Conservation (phyloP, 371 early-diverging fungal genomes). For the Mortierella sp. region DNA sequence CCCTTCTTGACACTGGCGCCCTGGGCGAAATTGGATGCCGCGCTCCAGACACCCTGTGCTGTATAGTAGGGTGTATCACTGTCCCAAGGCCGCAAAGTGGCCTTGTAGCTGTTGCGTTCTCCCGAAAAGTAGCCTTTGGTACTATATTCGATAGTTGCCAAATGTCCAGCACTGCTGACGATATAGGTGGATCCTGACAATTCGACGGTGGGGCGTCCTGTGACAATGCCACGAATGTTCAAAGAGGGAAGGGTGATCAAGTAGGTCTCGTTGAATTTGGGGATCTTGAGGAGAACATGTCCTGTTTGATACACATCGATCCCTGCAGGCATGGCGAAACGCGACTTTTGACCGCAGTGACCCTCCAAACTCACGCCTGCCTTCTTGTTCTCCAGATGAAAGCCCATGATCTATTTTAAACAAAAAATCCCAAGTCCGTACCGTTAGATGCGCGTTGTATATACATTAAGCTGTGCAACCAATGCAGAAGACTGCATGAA, state of each 20-base stretch:
- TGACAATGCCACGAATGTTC: conserved; percentile 81
- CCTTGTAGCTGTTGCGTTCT: conserved; percentile 83
- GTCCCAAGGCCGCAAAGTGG: conserved; percentile 58
- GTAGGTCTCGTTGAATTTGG: conserved; percentile 71
- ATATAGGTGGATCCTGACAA: conserved; percentile 76
- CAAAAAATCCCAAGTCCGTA: neutral
- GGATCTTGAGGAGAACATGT: conserved; percentile 69
- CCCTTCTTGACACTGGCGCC: conserved; percentile 52
- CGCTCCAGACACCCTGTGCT: conserved; percentile 78
- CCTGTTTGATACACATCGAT: conserved; percentile 84
- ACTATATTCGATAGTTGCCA: conserved; percentile 76
- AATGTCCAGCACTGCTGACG: conserved; percentile 70
- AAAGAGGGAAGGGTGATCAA: conserved; percentile 80
- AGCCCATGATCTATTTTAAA: conserved; percentile 60
- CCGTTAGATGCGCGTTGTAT: conserved; percentile 39
- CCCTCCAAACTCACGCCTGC: conserved; percentile 77
- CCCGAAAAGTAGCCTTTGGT: conserved; percentile 85
- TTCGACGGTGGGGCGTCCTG: conserved; percentile 85
- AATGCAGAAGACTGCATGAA: neutral
- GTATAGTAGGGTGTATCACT: conserved; percentile 62
- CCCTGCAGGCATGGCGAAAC: conserved; percentile 77
- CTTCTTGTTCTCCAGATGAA: conserved; percentile 76
- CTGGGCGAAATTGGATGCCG: conserved; percentile 64
- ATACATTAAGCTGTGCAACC: conserved; percentile 70
- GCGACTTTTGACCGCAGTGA: conserved; percentile 85